phyloP scores from a whole-genome alignment of 2,329 filamentous ascomycete genomes.

The Rutstroemia sp. region DNA sequence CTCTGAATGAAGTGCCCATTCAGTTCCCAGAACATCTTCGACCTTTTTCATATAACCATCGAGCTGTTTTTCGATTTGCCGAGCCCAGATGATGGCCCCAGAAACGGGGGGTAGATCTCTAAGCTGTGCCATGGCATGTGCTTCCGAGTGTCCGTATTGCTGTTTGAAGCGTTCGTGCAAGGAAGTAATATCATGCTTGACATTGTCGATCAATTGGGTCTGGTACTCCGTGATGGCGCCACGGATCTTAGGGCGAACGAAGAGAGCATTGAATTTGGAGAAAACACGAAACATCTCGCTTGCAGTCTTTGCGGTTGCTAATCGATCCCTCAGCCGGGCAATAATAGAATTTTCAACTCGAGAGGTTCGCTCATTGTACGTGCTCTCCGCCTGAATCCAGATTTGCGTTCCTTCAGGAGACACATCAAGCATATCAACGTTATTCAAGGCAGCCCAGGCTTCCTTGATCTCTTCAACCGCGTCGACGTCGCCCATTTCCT shows the following conservation, averaged over 20 bases:
- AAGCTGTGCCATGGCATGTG: conserved; percentile 95
- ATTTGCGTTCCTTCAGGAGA: conserved; percentile 80
- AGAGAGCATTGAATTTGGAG: conserved; percentile 98
- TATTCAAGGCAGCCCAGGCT: conserved; percentile 88
- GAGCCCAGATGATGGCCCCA: conserved; percentile 94
- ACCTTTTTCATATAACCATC: conserved; percentile 98
- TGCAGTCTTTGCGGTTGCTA: conserved; percentile 92
- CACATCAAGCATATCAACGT: conserved; percentile 92
- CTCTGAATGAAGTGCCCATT: conserved; percentile 91
- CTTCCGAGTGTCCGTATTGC: conserved; percentile 96
- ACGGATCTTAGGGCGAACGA: conserved; percentile 97
- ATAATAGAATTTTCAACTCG: conserved; percentile 99
- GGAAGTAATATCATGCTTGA: conserved; percentile 89
- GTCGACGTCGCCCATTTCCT: conserved; percentile 95
- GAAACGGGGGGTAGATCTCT: conserved; percentile 93
- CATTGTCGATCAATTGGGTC: conserved; percentile 94
- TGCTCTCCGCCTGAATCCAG: conserved; percentile 90
- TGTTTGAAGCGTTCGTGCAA: conserved; percentile 97
- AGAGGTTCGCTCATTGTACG: conserved; percentile 95
- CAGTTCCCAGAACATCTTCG: conserved; percentile 90
- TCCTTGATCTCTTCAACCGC: conserved; percentile 93
- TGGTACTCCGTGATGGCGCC: conserved; percentile 98
- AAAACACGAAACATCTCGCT: conserved; percentile 99
- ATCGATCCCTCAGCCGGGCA: conserved; percentile 79
- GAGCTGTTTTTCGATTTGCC: conserved; percentile 92